These are phyloP conservation scores for Trichoderma sp. DNA, from an alignment of 2,329 filamentous ascomycete genomes.

Conservation along the genomic window DNA sequence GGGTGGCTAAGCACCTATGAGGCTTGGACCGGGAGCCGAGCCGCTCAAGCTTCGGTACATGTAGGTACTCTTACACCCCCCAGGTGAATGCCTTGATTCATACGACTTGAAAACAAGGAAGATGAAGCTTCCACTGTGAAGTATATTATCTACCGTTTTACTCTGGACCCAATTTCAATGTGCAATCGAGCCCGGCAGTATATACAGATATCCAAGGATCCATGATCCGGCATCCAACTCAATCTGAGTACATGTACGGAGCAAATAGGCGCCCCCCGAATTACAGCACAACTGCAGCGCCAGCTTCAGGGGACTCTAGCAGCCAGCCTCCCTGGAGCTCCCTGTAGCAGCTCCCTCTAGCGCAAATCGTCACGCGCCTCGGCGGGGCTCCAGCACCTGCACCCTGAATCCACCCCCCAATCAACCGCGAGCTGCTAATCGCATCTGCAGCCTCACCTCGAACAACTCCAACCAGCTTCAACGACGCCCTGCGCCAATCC, in stretches of 20 bases:
- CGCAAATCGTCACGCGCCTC: conserved; percentile 22
- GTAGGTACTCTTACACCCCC: no score
- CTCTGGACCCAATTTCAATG: no score
- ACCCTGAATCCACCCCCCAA: not conserved
- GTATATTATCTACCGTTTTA: no score
- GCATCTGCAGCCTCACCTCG: conserved; percentile 9
- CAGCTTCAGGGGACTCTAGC: conserved; percentile 5
- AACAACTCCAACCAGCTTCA: not conserved
- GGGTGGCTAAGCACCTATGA: not conserved
- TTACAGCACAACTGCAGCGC: not conserved
- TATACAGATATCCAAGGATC: no score
- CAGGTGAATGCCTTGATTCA: no score
- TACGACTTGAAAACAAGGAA: no score
- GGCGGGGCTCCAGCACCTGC: conserved; percentile 23
- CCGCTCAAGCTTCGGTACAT: no score
- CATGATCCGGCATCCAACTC: no score
- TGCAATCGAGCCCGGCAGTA: no score
- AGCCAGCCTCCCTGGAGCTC: not conserved
- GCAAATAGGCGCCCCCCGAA: no score
- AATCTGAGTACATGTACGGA: not conserved
- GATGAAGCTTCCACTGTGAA: no score
- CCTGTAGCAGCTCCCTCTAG: not conserved
- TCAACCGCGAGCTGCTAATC: not conserved
- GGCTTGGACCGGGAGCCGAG: no score
- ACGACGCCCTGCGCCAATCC: not conserved